Conservation (phyloP, 2,329 filamentous ascomycete species). For the Teratosphaeria nubilosa region DNA sequence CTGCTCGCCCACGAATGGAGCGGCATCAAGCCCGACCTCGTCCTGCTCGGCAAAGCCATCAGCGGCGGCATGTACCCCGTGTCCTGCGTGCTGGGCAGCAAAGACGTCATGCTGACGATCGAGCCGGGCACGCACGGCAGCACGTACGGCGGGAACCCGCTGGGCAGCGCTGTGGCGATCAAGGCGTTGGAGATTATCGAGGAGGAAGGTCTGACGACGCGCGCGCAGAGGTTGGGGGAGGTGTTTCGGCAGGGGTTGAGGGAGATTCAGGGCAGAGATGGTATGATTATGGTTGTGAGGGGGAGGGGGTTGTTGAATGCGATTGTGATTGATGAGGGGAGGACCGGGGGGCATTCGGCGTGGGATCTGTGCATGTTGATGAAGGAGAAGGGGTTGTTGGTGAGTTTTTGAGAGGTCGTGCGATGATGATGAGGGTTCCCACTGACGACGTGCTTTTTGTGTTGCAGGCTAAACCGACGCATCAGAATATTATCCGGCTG, state of each 20-base stretch:
- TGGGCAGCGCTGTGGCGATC: slow-evolving; percentile 92
- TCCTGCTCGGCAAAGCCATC: slow-evolving; percentile 93
- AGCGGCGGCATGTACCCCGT: slow-evolving; percentile 99
- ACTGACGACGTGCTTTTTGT: too few species aligned
- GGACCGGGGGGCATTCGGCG: slow-evolving; percentile 73
- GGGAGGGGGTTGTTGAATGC: slow-evolving; percentile 94
- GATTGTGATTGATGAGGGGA: slow-evolving; percentile 85
- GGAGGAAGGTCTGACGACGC: slow-evolving; percentile 79
- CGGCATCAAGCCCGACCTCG: slow-evolving; percentile 87
- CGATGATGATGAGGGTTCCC: background rate
- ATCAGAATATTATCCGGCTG: slow-evolving; percentile 95
- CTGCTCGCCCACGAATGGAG: slow-evolving; percentile 94
- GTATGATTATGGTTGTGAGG: slow-evolving; percentile 71
- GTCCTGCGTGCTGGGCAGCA: slow-evolving; percentile 76
- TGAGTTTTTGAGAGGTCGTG: too few species aligned
- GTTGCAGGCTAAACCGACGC: slow-evolving; percentile 84
- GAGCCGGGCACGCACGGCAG: slow-evolving; percentile 96
- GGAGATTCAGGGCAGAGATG: slow-evolving; percentile 55
- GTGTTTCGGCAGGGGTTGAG: slow-evolving; percentile 71
- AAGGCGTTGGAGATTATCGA: slow-evolving; percentile 87
- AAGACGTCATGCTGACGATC: slow-evolving; percentile 88
- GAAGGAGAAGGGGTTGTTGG: slow-evolving; percentile 89
- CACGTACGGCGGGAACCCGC: slow-evolving; percentile 95
- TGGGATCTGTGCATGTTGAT: slow-evolving; percentile 96
- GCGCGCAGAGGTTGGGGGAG: slow-evolving; percentile 69